Conservation (phyloP, 2,329 filamentous ascomycete genomes). For the Trichoderma gracile region DNA sequence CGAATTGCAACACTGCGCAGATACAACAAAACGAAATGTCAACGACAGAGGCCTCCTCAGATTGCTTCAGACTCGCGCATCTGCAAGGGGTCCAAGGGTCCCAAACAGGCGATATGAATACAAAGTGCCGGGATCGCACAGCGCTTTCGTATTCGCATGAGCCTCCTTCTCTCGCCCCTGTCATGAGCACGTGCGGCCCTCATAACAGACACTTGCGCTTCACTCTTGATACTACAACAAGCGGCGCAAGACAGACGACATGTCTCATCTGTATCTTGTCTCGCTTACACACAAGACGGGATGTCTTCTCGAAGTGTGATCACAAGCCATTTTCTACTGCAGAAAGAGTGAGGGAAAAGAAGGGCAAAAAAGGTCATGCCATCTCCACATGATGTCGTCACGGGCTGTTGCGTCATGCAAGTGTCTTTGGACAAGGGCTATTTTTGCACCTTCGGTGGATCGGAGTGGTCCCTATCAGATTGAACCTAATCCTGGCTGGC, state of each 20-base stretch:
- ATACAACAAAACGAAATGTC: too few relatives aligned
- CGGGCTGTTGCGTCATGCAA: conserved; percentile 17
- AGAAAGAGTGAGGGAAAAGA: not conserved
- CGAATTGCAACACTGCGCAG: too few relatives aligned
- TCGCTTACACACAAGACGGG: not conserved
- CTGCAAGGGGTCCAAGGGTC: conserved; percentile 5
- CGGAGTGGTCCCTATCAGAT: conserved; percentile 1
- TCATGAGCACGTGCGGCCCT: conserved; percentile 2
- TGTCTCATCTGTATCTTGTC: not conserved
- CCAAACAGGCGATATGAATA: not conserved
- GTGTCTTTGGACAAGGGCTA: not conserved
- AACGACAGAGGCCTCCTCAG: too few relatives aligned
- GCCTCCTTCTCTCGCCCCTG: not conserved
- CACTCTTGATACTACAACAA: not conserved
- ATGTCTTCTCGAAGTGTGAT: not conserved
- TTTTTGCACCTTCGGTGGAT: conserved; percentile 12
- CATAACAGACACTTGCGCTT: not conserved
- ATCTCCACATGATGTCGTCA: conserved; percentile 20
- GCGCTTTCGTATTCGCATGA: conserved; percentile 14
- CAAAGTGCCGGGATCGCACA: too few relatives aligned
- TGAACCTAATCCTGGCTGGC: not conserved
- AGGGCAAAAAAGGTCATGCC: conserved; percentile 2
- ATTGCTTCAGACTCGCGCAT: not conserved
- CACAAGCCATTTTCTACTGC: not conserved
- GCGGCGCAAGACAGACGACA: not conserved